Evolutionary conservation across 2,329 filamentous ascomycete genomes (phyloP).

Genomic region (Pseudopyrenochaeta lycopersici): DNA sequence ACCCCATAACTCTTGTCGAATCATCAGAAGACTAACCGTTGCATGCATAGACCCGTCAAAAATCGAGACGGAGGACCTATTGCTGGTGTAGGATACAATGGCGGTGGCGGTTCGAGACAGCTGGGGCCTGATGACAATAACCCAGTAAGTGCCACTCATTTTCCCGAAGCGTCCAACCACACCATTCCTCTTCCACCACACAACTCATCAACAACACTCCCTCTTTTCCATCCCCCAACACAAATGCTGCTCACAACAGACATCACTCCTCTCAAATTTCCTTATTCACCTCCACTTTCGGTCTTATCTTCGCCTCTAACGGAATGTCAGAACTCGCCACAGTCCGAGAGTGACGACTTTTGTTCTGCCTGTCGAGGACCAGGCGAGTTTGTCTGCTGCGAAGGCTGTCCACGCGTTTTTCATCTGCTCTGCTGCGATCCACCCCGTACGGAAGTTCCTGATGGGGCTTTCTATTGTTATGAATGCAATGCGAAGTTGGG

Average conservation of each 20-base stretch:
- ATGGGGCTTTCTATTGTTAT: constrained; percentile 78
- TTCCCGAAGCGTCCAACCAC: constrained; percentile 54
- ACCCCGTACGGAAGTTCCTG: constrained; percentile 56
- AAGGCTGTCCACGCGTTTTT: constrained; percentile 88
- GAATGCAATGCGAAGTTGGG: constrained; percentile 39
- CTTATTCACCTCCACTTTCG: constrained; percentile 47
- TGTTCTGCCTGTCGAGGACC: constrained; percentile 86
- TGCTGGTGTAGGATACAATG: constrained; percentile 68
- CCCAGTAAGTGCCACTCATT: constrained; percentile 59
- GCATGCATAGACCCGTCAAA: constrained; percentile 72
- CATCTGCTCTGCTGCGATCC: constrained; percentile 91
- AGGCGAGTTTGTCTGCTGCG: constrained; percentile 90
- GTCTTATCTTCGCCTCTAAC: constrained; percentile 52
- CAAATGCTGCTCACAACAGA: constrained; percentile 44
- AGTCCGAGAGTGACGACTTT: constrained; percentile 80
- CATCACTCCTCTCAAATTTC: constrained; percentile 40
- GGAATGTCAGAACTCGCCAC: constrained; percentile 49
- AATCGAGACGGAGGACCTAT: constrained; percentile 72
- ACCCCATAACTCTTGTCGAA: constrained; percentile 25
- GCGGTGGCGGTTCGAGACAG: constrained; percentile 70
- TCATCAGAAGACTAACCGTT: constrained; percentile 42
- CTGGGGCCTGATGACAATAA: constrained; percentile 66
- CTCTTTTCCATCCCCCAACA: constrained; percentile 37
- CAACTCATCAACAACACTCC: constrained; percentile 41
- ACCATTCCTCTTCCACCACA: constrained; percentile 50